Evolutionary conservation across 257 asterid species (phyloP).

Genomic region (Solanum corneliomulleri): DNA sequence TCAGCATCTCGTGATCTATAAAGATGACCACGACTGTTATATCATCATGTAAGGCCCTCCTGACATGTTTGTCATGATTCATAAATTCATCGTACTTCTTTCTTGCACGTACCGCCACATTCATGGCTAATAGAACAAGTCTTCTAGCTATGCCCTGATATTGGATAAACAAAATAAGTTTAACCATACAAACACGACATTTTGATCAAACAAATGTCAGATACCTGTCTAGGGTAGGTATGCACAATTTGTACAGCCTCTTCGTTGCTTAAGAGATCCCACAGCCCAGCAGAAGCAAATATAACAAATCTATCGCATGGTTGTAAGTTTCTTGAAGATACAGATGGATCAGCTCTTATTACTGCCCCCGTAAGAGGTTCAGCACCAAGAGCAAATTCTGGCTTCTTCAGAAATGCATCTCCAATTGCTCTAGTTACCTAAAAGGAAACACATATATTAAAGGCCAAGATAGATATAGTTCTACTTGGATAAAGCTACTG

Average conservation of each 20-base stretch:
- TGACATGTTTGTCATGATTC: constrained; percentile 30
- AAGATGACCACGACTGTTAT: constrained; percentile 59
- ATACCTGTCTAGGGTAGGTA: constrained; percentile 54
- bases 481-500: neutral
- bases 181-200: neutral
- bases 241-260: constrained; percentile 71
- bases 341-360: constrained; percentile 65
- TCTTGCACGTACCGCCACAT: constrained; percentile 29
- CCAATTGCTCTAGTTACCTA: constrained; percentile 88
- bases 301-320: constrained; percentile 56
- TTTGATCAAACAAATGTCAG: neutral
- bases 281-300: constrained; percentile 88
- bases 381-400: constrained; percentile 52
- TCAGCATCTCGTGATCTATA: constrained; percentile 40
- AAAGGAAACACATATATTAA: neutral
- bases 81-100: constrained; percentile 32
- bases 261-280: constrained; percentile 69
- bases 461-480: too few relatives aligned
- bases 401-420: constrained; percentile 77
- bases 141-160: constrained; percentile 70
- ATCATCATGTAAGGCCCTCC: constrained; percentile 61
- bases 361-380: constrained; percentile 56
- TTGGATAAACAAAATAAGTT: neutral
- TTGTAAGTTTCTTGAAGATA: constrained; percentile 24
- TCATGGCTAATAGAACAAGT: constrained; percentile 41